Conservation (phyloP, 2,329 filamentous ascomycete species). For the Alternaria viburni region DNA sequence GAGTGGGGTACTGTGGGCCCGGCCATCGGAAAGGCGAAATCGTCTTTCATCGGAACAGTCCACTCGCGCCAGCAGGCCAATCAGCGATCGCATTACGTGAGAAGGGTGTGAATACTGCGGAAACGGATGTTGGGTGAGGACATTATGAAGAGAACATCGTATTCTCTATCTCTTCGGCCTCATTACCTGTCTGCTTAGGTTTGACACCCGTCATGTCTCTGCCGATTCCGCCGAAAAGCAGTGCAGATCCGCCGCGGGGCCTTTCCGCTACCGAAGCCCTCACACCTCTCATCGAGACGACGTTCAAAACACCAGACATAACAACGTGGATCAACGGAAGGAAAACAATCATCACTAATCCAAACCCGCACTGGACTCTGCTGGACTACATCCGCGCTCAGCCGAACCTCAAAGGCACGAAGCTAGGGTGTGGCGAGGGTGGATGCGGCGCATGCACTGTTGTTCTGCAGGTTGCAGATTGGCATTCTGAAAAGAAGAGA, state of each 20-base stretch:
- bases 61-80: constrained; percentile 13
- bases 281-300: constrained; percentile 72
- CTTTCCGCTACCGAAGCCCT: constrained; percentile 53
- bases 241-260: constrained; percentile 32
- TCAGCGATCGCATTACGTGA: constrained; percentile 34
- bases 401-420: constrained; percentile 92
- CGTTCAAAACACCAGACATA: constrained; percentile 75
- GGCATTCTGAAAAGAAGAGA: constrained; percentile 77
- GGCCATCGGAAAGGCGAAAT: constrained; percentile 4
- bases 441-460: constrained; percentile 96
- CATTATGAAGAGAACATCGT: constrained; percentile 3
- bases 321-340: constrained; percentile 93
- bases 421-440: constrained; percentile 93
- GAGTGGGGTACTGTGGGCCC: constrained; percentile 27
- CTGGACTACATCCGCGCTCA: constrained; percentile 83
- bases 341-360: constrained; percentile 78
- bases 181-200: not conserved
- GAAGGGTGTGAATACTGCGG: constrained; percentile 12
- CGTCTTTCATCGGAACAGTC: constrained; percentile 2
- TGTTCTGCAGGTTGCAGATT: constrained; percentile 57
- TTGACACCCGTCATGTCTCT: constrained; percentile 32
- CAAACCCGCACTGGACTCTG: constrained; percentile 88
- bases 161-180: not conserved
- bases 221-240: constrained; percentile 37
- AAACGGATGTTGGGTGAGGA: constrained; percentile 2